Evolutionary conservation across 2,329 filamentous ascomycete genomes (phyloP), one percentile per base, ranked within the genome.

Genomic region (Fusarium marasasianum): DNA sequence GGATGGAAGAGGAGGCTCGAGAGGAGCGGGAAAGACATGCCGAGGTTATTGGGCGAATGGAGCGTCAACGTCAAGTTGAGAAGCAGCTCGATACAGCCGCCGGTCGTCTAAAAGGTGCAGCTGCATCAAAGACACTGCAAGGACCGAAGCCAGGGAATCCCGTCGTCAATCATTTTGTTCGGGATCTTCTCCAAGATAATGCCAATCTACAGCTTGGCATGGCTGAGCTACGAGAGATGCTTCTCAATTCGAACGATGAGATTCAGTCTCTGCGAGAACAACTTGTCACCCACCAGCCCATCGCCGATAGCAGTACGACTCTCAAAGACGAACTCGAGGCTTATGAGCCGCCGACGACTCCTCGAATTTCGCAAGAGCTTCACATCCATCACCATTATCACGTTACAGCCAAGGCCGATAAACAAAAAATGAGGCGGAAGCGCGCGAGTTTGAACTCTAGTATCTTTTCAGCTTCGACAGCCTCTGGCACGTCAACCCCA

Each of bases 341-440:
- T 26, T 85, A 86, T 56, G 83, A 87, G 45, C 63, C 69, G 14
- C 54, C 74, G 17, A 78, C 78, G 6, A 74, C 72, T 11, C 73
- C 76, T 12, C 75, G 77, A 17, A 59, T 79, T 14, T 92, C 92
- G 1, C 92, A 94, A 77, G 94, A 96, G 78, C 85, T 98, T 20
- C 96, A 98, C 78, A 93, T 98, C 51, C 96, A 98, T 79, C 95
- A 98, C 78, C 96, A 98, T 80, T 98, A 98, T 79, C 95, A 98
- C 75, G 89, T 92, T 17, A 85, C 91, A 3, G 84, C 88, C 60
- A 91, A 91, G 80, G 86, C 88, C 26, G 91, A 93, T 66, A 79
- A 81, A 22, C 89, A 89, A 74, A 91, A 91, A 68, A 85, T 89
- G 14, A 94, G 91, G 83, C 97, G 94, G 84, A 93, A 92, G 84